phyloP scores from a whole-genome alignment of 1,284 basidiomycete species.

The Pseudozyma pruni region DNA sequence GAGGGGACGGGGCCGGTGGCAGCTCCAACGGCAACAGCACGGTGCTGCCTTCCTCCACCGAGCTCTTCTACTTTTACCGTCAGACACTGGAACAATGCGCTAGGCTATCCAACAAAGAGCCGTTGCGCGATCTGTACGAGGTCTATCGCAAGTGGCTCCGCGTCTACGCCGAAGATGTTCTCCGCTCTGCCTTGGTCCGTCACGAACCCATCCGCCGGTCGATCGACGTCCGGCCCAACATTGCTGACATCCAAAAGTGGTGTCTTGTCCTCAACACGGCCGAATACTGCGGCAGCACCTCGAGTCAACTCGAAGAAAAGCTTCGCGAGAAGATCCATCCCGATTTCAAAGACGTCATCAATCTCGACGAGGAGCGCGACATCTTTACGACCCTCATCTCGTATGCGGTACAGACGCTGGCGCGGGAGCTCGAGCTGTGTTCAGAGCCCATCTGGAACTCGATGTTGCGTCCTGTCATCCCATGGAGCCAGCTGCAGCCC shows the following conservation, averaged over 20 bases:
- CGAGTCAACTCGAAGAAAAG: slow-evolving; percentile 90
- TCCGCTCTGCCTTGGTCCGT: slow-evolving; percentile 79
- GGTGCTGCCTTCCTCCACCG: slow-evolving; percentile 91
- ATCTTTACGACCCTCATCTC: slow-evolving; percentile 73
- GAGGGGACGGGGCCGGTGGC: slow-evolving; percentile 71
- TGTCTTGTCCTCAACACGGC: slow-evolving; percentile 89
- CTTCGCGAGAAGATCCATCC: slow-evolving; percentile 81
- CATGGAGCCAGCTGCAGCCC: slow-evolving; percentile 53
- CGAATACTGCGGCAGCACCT: slow-evolving; percentile 94
- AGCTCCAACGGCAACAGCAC: slow-evolving; percentile 73
- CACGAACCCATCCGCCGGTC: slow-evolving; percentile 65
- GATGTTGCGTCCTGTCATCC: slow-evolving; percentile 57
- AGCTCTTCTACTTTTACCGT: slow-evolving; percentile 96
- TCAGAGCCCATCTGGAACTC: slow-evolving; percentile 60
- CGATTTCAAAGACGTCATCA: slow-evolving; percentile 80
- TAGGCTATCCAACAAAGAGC: slow-evolving; percentile 68
- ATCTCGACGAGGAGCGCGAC: slow-evolving; percentile 85
- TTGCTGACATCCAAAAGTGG: slow-evolving; percentile 54
- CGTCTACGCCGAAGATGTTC: slow-evolving; percentile 83
- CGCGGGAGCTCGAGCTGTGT: slow-evolving; percentile 51
- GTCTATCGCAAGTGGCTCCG: slow-evolving; percentile 89
- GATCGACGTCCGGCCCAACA: slow-evolving; percentile 50
- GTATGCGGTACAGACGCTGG: slow-evolving; percentile 52
- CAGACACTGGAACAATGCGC: slow-evolving; percentile 94
- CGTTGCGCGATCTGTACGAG: slow-evolving; percentile 57